Evolutionary conservation across 1,284 basidiomycete genomes (phyloP).

Genomic region (Kalmanozyma brasiliensis): DNA sequence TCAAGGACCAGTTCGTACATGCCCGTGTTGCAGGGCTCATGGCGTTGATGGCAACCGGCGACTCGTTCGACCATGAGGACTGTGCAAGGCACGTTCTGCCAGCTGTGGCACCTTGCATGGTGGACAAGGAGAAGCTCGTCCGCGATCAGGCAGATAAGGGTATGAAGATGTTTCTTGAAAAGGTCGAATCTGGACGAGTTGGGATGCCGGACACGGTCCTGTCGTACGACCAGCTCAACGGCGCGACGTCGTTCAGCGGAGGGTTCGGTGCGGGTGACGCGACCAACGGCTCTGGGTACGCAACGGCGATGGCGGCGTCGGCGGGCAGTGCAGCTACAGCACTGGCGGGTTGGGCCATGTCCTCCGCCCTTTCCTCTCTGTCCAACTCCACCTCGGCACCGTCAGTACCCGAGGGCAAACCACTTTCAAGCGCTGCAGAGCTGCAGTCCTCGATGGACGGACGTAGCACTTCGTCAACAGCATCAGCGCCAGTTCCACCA

Average conservation of each 20-base stretch:
- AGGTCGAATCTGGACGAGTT: constrained; percentile 41
- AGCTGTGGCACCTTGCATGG: constrained; percentile 57
- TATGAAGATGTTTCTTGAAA: constrained; percentile 57
- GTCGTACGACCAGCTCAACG: constrained; percentile 38
- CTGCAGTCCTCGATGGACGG: constrained; percentile 48
- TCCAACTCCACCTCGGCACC: constrained; percentile 35
- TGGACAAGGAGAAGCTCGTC: constrained; percentile 63
- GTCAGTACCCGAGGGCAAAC: constrained; percentile 26
- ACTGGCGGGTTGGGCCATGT: constrained; percentile 62
- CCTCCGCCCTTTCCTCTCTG: constrained; percentile 44
- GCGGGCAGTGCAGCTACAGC: constrained; percentile 61
- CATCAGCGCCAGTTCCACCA: constrained; percentile 17
- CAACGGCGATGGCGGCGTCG: constrained; percentile 48
- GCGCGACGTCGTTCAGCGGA: constrained; percentile 24
- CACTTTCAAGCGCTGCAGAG: constrained; percentile 27
- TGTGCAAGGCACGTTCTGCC: constrained; percentile 57
- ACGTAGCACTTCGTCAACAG: constrained; percentile 25
- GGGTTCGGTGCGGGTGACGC: constrained; percentile 7
- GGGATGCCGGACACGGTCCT: constrained; percentile 55
- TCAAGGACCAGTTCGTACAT: constrained; percentile 92
- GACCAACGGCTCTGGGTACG: constrained; percentile 24
- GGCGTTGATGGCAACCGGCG: constrained; percentile 94
- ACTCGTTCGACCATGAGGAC: constrained; percentile 76
- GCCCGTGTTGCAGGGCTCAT: constrained; percentile 92
- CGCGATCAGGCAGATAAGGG: constrained; percentile 61